Conservation (phyloP, 2,329 filamentous ascomycete species). For the Nemania diffusa region DNA sequence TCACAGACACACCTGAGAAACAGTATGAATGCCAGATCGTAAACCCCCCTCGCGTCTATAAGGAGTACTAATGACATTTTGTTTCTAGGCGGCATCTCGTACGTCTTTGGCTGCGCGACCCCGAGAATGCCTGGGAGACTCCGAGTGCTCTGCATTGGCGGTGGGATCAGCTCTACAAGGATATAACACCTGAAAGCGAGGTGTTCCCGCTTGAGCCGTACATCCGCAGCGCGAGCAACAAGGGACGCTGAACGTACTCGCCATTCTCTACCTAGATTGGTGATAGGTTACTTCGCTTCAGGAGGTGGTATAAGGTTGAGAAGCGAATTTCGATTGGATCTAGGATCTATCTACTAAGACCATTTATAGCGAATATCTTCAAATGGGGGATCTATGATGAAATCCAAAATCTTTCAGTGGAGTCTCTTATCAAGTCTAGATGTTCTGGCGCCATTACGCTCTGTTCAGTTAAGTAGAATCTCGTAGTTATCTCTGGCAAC, state of each 20-base stretch:
- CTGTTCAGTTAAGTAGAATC: conserved; percentile 66
- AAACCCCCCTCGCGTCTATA: background rate
- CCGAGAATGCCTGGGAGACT: conserved; percentile 61
- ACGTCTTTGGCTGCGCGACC: conserved; percentile 62
- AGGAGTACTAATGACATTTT: conserved; percentile 18
- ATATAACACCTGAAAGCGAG: conserved; percentile 61
- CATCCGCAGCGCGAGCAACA: conserved; percentile 54
- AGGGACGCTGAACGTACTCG: conserved; percentile 37
- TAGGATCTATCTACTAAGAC: conserved; percentile 9
- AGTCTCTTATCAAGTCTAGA: conserved; percentile 7
- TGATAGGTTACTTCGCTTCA: background rate
- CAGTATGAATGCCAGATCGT: conserved; percentile 50
- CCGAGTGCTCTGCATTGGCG: conserved; percentile 56
- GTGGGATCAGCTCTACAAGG: conserved; percentile 65
- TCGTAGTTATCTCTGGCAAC: conserved; percentile 77
- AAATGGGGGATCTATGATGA: background rate
- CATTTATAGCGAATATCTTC: conserved; percentile 2
- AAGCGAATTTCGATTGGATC: background rate
- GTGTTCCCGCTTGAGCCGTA: conserved; percentile 68
- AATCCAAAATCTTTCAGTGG: background rate
- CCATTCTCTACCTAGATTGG: background rate
- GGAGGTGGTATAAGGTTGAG: background rate
- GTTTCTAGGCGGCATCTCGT: conserved; percentile 58
- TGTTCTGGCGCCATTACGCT: background rate
- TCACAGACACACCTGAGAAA: conserved; percentile 56